Conservation (phyloP, 2,329 filamentous ascomycete genomes). For the Penicillium palitans region DNA sequence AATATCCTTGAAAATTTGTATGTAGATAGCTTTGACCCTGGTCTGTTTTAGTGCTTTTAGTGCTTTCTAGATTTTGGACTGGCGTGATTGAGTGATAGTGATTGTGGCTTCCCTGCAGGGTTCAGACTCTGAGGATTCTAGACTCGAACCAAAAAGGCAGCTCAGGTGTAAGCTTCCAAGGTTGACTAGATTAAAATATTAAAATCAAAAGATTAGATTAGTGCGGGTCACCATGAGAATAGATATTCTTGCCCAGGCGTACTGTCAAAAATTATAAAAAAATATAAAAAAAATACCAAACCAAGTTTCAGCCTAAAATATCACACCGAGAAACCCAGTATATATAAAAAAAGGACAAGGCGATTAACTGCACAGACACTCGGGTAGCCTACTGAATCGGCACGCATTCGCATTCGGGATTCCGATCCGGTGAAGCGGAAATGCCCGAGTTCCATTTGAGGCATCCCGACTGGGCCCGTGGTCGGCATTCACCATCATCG, state of each 20-base stretch:
- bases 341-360: background rate
- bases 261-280: background rate
- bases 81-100: too few relatives aligned
- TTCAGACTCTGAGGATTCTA: background rate
- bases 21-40: background rate
- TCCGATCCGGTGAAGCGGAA: constrained; percentile 24
- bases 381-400: constrained; percentile 18
- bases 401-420: constrained; percentile 25
- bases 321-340: constrained; percentile 7
- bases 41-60: too few relatives aligned
- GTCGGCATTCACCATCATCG: constrained; percentile 8
- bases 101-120: background rate
- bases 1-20: background rate
- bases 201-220: background rate
- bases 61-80: background rate
- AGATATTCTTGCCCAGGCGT: too few relatives aligned
- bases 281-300: background rate
- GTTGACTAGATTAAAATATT: background rate
- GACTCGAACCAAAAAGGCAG: background rate
- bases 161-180: background rate
- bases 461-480: constrained; percentile 22
- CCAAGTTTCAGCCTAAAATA: background rate
- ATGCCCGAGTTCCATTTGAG: constrained; percentile 16
- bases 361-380: constrained; percentile 7
- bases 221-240: background rate